Percentiles rank a stretch among this genome's conserved stretches.
phyloP scores from a whole-genome alignment of 495 filamentous ascomycete species.

The Xylaria sp. region DNA sequence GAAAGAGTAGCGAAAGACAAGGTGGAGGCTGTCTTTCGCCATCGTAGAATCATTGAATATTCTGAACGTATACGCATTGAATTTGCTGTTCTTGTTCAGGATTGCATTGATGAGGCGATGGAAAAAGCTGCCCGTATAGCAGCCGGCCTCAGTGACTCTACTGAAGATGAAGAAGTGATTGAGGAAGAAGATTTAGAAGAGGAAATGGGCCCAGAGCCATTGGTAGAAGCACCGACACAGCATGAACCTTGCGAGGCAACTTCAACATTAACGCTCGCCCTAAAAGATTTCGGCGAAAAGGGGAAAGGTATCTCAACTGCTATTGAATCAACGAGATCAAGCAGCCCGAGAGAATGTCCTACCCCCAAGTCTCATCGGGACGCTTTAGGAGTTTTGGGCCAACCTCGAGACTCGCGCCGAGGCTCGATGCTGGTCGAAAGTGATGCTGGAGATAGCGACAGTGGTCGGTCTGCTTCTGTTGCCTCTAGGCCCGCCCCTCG shows the following conservation, averaged over 20 bases:
- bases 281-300: constrained; percentile 54
- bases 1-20: constrained; percentile 82
- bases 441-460: constrained; percentile 84
- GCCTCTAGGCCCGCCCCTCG: constrained; percentile 68
- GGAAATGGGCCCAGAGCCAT: constrained; percentile 37
- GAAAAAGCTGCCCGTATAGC: constrained; percentile 89
- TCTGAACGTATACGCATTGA: constrained; percentile 93
- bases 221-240: constrained; percentile 56
- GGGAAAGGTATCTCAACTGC: constrained; percentile 48
- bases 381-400: constrained; percentile 65
- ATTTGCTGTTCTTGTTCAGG: constrained; percentile 87
- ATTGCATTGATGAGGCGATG: constrained; percentile 92
- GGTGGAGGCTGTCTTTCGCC: constrained; percentile 89
- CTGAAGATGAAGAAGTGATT: constrained; percentile 59
- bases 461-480: constrained; percentile 79
- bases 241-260: constrained; percentile 63
- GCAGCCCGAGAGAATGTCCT: constrained; percentile 87
- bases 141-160: constrained; percentile 82
- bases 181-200: constrained; percentile 45
- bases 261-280: constrained; percentile 62
- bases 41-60: constrained; percentile 93
- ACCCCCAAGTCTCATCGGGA: constrained; percentile 89
- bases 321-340: constrained; percentile 72
- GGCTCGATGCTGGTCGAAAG: constrained; percentile 78
- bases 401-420: constrained; percentile 69